phyloP scores from a whole-genome alignment of 331 rosid genomes.

The Spiraea crenata region DNA sequence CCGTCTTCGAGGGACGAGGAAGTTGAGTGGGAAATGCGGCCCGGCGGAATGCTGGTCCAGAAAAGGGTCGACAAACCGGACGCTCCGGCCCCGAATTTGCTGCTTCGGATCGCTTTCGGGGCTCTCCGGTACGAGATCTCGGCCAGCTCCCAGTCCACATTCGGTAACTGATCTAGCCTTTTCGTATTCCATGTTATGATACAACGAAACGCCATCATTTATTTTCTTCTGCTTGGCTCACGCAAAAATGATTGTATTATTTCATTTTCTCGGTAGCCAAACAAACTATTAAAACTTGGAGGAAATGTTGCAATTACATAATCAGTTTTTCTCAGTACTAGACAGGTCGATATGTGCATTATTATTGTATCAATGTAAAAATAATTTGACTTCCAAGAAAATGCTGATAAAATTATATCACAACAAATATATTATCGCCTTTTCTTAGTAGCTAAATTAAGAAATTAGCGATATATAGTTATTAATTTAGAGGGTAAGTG shows the following conservation, averaged over 20 bases:
- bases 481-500: not conserved
- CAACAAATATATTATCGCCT: not conserved
- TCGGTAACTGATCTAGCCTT: slow-evolving; percentile 44
- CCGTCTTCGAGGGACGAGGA: slow-evolving; percentile 35
- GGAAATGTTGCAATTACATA: too few species aligned
- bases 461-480: too few species aligned
- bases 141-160: slow-evolving; percentile 54
- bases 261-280: slow-evolving; percentile 13
- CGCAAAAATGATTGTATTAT: slow-evolving; percentile 2
- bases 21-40: slow-evolving; percentile 74
- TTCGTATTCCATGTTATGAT: too few species aligned
- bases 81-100: slow-evolving; percentile 26
- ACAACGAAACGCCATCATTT: not conserved
- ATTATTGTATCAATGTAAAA: too few species aligned
- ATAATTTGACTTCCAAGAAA: too few species aligned
- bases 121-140: slow-evolving; percentile 59
- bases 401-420: not conserved
- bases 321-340: too few species aligned
- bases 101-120: slow-evolving; percentile 61
- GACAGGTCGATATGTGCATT: too few species aligned
- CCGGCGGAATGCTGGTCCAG: slow-evolving; percentile 90
- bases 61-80: slow-evolving; percentile 34
- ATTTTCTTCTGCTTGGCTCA: slow-evolving; percentile 21
- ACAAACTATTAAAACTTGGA: too few species aligned
- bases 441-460: slow-evolving; percentile 19